A percentile compares a stretch with the other conserved stretches of the same genome.
phyloP scores from a whole-genome alignment of 2,329 filamentous ascomycete species.

The Hypoxylon sp. region DNA sequence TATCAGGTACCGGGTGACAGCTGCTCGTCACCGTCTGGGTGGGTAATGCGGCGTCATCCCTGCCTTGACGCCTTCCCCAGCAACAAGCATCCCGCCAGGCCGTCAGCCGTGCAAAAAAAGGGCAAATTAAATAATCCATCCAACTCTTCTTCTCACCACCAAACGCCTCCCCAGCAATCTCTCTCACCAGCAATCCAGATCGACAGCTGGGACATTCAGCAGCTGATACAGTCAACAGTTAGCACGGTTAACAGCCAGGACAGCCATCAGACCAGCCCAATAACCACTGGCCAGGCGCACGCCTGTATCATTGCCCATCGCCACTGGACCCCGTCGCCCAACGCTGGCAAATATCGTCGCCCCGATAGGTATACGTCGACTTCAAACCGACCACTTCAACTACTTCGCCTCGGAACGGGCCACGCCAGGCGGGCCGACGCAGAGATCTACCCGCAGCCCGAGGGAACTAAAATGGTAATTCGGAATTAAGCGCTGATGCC shows the following conservation, averaged over 20 bases:
- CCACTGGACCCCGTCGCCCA: neutral
- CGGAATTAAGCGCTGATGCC: slow-evolving; percentile 1
- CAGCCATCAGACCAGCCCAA: too few species aligned
- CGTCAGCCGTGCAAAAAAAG: neutral
- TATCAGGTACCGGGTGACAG: too few species aligned
- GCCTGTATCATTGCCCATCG: neutral
- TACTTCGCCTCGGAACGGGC: neutral
- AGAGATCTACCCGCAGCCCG: neutral
- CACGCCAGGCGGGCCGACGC: neutral
- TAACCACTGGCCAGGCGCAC: too few species aligned
- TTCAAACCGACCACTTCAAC: neutral
- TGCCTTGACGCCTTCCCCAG: slow-evolving; percentile 25
- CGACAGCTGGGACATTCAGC: too few species aligned
- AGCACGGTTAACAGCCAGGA: too few species aligned
- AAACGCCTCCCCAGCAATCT: too few species aligned
- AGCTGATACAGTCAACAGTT: too few species aligned
- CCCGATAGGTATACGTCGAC: neutral
- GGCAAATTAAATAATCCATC: neutral
- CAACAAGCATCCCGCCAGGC: neutral
- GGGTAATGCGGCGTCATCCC: slow-evolving; percentile 29
- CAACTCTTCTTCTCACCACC: neutral
- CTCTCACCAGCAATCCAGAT: neutral
- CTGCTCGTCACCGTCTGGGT: too few species aligned
- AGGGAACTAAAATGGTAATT: slow-evolving; percentile 8
- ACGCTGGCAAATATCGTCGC: neutral